Evolutionary conservation across 495 filamentous ascomycete genomes (phyloP), one percentile per base, ranked within the genome.

Genomic region (Tuber calosporum): DNA sequence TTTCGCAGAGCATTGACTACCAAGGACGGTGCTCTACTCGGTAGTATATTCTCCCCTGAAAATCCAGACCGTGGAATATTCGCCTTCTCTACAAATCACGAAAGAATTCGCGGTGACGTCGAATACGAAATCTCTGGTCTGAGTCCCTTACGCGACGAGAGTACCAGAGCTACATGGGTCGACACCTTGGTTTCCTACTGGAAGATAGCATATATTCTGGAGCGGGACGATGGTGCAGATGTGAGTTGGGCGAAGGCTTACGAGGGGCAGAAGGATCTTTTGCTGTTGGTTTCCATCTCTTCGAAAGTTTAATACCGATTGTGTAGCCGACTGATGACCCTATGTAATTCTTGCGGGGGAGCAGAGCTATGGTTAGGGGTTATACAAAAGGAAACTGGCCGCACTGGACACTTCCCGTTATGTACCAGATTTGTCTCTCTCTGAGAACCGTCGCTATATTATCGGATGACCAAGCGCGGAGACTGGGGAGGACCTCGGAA

Each of bases 391-490:
- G 84, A 45, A 86, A 87, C 5, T 90, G 97, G 79, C 88, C 90
- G 43, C 88, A 90, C 30, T 98, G 93, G 93, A 93, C 93, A 0
- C 84, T 97, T 53, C 92, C 94, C 22, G 94, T 92, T 81, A 85
- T 99, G 72, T 97, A 97, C 77, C 87, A 89, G 17, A 88, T 89
- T 9, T 93, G 91, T 45, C 94, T 91, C 82, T 91, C 96, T 79
- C 83, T 99, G 73, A 87, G 96, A 45, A 82, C 88, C 19, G 97
- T 97, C 82, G 95, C 95, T 42, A 92, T 96, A 82, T 90, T 90
- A 79, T 93, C 96, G 43, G 95, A 98, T 80, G 86, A 87, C 68
- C 87, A 88, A 77, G 82, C 84, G 22, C 79, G 74, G 38, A 77
- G 81, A 6, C 87, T 86, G 69, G 85, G 82, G 17, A 82, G 82